Conservation (phyloP, 352 stramenopile genomes). For the Pythium utonaiense region DNA sequence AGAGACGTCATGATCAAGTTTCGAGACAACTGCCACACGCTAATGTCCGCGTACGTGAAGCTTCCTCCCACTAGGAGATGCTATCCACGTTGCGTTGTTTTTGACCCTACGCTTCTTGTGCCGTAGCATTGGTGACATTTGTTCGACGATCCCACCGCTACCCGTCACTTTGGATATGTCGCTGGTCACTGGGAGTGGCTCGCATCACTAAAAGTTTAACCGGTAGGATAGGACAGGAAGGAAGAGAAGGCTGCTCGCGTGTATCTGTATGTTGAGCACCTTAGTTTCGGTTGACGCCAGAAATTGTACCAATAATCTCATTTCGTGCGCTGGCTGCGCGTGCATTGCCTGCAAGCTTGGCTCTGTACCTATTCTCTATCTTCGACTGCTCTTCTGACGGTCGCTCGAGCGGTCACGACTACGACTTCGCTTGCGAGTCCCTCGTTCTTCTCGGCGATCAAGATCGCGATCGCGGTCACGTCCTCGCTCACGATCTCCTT, state of each 20-base stretch:
- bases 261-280: neutral
- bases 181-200: conserved; percentile 29
- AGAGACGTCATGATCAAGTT: conserved; percentile 59
- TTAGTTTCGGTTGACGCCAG: neutral
- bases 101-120: too few species aligned
- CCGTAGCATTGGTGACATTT: conserved; percentile 49
- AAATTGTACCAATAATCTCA: conserved; percentile 8
- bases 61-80: too few species aligned
- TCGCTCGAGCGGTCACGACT: conserved; percentile 30
- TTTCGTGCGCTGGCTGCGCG: too few species aligned
- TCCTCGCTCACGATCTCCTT: neutral
- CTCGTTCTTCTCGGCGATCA: conserved; percentile 4
- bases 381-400: conserved; percentile 18
- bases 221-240: neutral
- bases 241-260: neutral
- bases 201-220: conserved; percentile 1
- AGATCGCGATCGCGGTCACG: neutral
- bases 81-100: too few species aligned
- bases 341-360: too few species aligned
- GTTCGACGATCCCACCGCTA: conserved; percentile 58
- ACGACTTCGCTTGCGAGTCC: conserved; percentile 25
- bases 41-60: conserved; percentile 65
- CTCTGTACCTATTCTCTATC: conserved; percentile 8
- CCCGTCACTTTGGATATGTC: conserved; percentile 68
- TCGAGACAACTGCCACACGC: conserved; percentile 55